These are phyloP conservation scores for Boletellus ananiceps DNA, from an alignment of 768 basidiomycete species.

Conservation along the genomic window DNA sequence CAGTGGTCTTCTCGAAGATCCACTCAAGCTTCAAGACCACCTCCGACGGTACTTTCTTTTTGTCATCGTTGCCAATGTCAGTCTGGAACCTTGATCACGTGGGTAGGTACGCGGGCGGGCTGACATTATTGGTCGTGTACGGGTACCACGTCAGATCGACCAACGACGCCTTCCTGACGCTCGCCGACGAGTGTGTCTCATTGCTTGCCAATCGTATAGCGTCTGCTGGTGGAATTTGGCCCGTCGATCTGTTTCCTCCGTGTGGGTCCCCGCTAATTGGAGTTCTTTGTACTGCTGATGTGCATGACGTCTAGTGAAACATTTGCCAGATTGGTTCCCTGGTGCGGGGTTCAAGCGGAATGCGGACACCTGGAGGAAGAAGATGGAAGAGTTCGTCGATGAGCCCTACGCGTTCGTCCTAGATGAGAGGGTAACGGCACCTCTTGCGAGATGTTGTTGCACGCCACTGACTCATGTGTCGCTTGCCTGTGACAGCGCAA, in stretches of 20 bases:
- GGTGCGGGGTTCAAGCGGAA: slow-evolving; percentile 63
- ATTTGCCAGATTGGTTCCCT: slow-evolving; percentile 63
- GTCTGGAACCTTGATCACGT: slow-evolving; percentile 22
- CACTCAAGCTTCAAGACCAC: slow-evolving; percentile 33
- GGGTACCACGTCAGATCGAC: slow-evolving; percentile 46
- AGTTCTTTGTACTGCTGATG: background rate
- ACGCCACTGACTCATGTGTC: background rate
- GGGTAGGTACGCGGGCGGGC: slow-evolving; percentile 45
- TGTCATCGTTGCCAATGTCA: no score
- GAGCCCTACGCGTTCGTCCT: slow-evolving; percentile 57
- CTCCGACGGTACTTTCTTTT: slow-evolving; percentile 28
- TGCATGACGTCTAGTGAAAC: slow-evolving; percentile 35
- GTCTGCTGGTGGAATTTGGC: slow-evolving; percentile 40
- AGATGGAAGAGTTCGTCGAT: slow-evolving; percentile 62
- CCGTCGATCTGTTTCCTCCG: slow-evolving; percentile 37
- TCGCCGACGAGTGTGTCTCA: slow-evolving; percentile 40
- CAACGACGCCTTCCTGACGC: slow-evolving; percentile 38
- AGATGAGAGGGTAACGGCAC: slow-evolving; percentile 44
- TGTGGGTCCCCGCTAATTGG: slow-evolving; percentile 20
- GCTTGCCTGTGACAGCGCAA: slow-evolving; percentile 22
- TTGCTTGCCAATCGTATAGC: slow-evolving; percentile 43
- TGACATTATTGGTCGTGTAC: slow-evolving; percentile 57
- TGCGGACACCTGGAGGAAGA: slow-evolving; percentile 56
- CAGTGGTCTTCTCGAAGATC: slow-evolving; percentile 45
- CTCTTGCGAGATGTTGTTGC: background rate